These are phyloP conservation scores for Allium sativum DNA, from an alignment of 106 monocot genomes.

Conservation along the genomic window DNA sequence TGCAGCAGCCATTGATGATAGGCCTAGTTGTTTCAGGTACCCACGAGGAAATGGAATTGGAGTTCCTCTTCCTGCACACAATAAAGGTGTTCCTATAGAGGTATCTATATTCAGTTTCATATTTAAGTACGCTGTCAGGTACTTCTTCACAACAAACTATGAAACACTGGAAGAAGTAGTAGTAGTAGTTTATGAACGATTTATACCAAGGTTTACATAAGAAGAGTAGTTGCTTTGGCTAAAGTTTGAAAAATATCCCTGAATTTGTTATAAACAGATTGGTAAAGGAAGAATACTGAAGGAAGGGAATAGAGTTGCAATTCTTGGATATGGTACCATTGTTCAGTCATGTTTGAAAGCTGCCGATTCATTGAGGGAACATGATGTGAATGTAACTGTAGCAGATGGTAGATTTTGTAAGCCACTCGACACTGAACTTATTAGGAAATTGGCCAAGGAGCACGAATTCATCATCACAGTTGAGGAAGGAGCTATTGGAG, in stretches of 20 bases:
- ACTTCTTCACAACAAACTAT: too few relatives aligned
- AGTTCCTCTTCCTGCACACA: conserved; percentile 32
- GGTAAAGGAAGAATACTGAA: conserved; percentile 73
- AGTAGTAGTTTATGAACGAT: too few relatives aligned
- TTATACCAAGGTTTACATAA: too few relatives aligned
- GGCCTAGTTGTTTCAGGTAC: conserved; percentile 78
- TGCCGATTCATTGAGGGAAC: conserved; percentile 20
- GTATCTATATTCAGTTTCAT: conserved; percentile 10
- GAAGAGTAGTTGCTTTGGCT: too few relatives aligned
- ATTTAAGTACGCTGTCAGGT: too few relatives aligned
- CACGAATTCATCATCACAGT: conserved; percentile 60
- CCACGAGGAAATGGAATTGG: conserved; percentile 77
- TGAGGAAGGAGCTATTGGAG: conserved; percentile 69
- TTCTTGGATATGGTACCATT: conserved; percentile 49
- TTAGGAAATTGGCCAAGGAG: conserved; percentile 36
- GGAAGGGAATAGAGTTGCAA: conserved; percentile 54
- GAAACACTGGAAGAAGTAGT: too few relatives aligned
- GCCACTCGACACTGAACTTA: conserved; percentile 44
- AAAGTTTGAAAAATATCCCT: too few relatives aligned
- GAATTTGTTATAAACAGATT: conserved; percentile 24
- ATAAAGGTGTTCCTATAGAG: conserved; percentile 72
- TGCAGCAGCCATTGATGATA: conserved; percentile 73
- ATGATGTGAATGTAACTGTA: conserved; percentile 26
- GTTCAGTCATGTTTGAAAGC: conserved; percentile 59
- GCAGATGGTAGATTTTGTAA: conserved; percentile 71